Evolutionary conservation across 495 filamentous ascomycete genomes (phyloP), one percentile per base, ranked within the genome.

Genomic region (Penicillium chermesinum): DNA sequence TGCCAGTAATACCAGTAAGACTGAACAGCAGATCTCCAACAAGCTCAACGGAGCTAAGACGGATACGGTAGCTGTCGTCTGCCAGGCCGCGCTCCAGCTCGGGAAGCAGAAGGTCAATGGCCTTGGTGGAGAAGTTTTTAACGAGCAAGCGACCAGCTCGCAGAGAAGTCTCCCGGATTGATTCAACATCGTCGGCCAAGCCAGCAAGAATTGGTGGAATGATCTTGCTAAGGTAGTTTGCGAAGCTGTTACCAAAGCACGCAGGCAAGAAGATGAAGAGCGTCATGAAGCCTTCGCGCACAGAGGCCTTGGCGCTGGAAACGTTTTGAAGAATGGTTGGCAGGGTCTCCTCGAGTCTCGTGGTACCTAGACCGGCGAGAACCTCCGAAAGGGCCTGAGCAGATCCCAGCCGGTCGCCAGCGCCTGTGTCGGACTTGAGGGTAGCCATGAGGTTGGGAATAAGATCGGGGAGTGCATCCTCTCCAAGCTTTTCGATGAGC

Each of bases 211-310:
- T 97, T 3, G 93, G 90, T 2, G 93, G 93, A 60, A 98, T 96
- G 58, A 98, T 95, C 61, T 84, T 88, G 75, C 84, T 87, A 42
- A 98, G 85, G 60, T 98, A 98, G 59, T 87, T 85, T 51, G 93
- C 88, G 64, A 98, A 98, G 71, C 90, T 95, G 75, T 97, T 97
- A 55, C 93, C 93, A 62, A 98, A 98, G 69, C 93, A 98, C 47
- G 94, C 94, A 14, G 93, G 93, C 69, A 98, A 81, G 77, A 95
- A 98, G 54, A 98, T 96, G 70, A 98, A 98, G 34, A 98, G 78
- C 20, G 93, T 95, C 93, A 98, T 98, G 76, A 97, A 98, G 30
- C 93, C 93, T 75, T 98, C 93, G 50, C 93, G 83, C 49, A 96
- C 88, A 52, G 88, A 77, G 15, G 93, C 66, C 65, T 96, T 97